Evolutionary conservation across 345 rosid species (phyloP).

Genomic region (Populus nigra): DNA sequence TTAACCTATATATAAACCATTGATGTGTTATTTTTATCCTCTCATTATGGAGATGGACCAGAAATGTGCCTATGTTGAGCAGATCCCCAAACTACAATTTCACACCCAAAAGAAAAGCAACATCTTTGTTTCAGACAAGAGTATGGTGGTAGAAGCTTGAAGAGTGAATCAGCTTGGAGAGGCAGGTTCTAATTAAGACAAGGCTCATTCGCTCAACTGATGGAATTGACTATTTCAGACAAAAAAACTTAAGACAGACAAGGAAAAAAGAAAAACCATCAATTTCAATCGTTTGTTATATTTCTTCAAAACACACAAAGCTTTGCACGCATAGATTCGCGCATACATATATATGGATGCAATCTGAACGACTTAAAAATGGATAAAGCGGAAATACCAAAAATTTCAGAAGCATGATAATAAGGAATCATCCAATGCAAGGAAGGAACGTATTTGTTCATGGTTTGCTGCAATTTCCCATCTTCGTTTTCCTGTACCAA

Average conservation of each 20-base stretch:
- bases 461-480: conserved; percentile 21
- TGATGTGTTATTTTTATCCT: no score
- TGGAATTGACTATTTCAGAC: conserved; percentile 13
- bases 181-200: neutral
- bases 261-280: conserved; percentile 18
- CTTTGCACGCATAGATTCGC: conserved; percentile 26
- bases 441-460: conserved; percentile 10
- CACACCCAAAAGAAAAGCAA: neutral
- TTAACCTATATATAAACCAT: no score
- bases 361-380: conserved; percentile 24
- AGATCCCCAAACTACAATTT: neutral
- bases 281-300: conserved; percentile 25
- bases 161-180: neutral
- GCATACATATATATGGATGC: conserved; percentile 21
- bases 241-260: neutral
- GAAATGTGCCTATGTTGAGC: neutral
- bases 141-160: neutral
- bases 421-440: conserved; percentile 17
- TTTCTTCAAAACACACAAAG: conserved; percentile 32
- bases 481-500: conserved; percentile 29
- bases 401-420: conserved; percentile 23
- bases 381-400: conserved; percentile 22
- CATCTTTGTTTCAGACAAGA: neutral
- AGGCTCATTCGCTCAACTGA: neutral
- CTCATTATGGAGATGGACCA: neutral